Base-by-base conservation (phyloP, 176 grass and related monocot genomes). In the Eragrostis curvula region DNA sequence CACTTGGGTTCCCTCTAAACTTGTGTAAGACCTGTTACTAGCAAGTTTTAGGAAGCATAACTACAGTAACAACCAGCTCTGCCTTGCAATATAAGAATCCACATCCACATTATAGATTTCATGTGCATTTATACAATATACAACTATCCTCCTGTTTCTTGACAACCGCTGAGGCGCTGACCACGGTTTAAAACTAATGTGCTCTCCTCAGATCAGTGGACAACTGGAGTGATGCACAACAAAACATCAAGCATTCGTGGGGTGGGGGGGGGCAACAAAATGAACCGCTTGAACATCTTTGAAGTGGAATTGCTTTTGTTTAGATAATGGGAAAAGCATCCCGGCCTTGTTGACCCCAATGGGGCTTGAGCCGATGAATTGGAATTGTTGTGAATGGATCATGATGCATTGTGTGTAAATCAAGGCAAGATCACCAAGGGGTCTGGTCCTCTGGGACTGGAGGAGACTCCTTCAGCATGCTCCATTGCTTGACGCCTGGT, bases 401-500 rank as follows among this genome's bases (percentile, higher is more conserved):
- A 3, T 8, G 7, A 55, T 67, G 40, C n/a, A 29, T 67, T 29
- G 7, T 15, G 48, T 60, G 57, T 29, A 4, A n/a, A n/a, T 24
- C 11, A 60, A n/a, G n/a, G 16, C 20, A 30, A 56, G 8, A 81
- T 92, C 85, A 90, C 85, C 89, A 90, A 18, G 81, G 84, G 28
- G 78, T 88, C 70, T 80, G 88, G 47, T 86, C 86, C 78, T 93
- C 86, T 15, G 81, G 65, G 70, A 69, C 67, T 50, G 80, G 78
- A 81, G 74, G 88, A 63, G 80, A 63, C 58, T 92, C 83, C 42
- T 89, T 86, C 67, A 90, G 86, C 44, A 86, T 44, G 15, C 55
- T 88, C 83, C 87, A 96, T 67, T 77, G 84, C 72, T 75, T 89
- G 87, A 43, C 0, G 85, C 83, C 60, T 90, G 91, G 78, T 84